Evolutionary conservation across 2,329 filamentous ascomycete genomes (phyloP).

Genomic region (Beauveria rudraprayagi): DNA sequence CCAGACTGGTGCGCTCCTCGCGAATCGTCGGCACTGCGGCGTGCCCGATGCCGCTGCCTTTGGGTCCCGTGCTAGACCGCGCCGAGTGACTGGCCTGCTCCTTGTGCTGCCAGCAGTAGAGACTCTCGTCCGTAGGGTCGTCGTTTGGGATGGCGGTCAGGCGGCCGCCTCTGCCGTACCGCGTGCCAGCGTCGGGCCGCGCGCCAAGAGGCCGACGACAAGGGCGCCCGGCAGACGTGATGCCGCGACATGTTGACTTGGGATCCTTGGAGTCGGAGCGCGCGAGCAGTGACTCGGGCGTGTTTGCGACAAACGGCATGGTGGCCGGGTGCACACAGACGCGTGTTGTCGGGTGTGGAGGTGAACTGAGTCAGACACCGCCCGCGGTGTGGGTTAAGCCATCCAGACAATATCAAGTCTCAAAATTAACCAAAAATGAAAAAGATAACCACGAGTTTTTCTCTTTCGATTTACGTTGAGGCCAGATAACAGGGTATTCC

Average conservation of each 20-base stretch:
- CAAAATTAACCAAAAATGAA: background rate
- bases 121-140: slow-evolving; percentile 48
- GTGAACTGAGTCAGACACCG: background rate
- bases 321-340: background rate
- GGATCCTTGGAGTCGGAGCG: slow-evolving; percentile 82
- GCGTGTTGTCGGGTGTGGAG: background rate
- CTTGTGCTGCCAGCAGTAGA: slow-evolving; percentile 93
- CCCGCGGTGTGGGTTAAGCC: background rate
- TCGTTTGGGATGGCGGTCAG: slow-evolving; percentile 17
- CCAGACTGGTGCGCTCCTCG: slow-evolving; percentile 67
- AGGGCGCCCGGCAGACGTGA: slow-evolving; percentile 73
- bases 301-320: slow-evolving; percentile 42
- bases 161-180: background rate
- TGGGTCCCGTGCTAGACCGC: slow-evolving; percentile 37
- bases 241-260: slow-evolving; percentile 75
- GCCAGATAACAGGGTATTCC: too few species aligned
- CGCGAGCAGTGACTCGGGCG: slow-evolving; percentile 70
- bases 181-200: slow-evolving; percentile 17
- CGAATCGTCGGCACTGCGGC: slow-evolving; percentile 42
- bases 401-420: background rate
- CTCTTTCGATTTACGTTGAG: too few species aligned
- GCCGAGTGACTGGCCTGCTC: slow-evolving; percentile 60
- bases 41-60: slow-evolving; percentile 17
- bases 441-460: background rate
- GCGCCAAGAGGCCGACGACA: slow-evolving; percentile 62